phyloP scores from a whole-genome alignment of 2,329 filamentous ascomycete genomes.

The Microthyrium microscopicum region DNA sequence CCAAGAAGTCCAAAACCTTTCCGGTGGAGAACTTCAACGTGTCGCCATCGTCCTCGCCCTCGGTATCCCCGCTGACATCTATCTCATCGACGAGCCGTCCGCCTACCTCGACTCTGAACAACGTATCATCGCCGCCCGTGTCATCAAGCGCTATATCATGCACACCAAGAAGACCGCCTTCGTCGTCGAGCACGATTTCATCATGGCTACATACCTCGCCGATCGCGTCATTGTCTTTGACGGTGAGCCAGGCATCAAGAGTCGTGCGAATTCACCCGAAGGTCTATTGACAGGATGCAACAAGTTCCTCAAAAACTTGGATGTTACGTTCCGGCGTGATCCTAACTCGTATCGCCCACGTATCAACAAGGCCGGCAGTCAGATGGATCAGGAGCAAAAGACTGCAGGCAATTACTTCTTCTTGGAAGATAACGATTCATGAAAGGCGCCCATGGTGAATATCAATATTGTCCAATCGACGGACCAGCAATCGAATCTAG shows the following conservation, averaged over 20 bases:
- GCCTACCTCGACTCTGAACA: conserved; percentile 98
- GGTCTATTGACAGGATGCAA: conserved; percentile 93
- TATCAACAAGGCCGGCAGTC: conserved; percentile 94
- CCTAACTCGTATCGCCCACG: conserved; percentile 90
- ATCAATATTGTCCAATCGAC: conserved; percentile 6
- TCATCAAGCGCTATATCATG: conserved; percentile 99
- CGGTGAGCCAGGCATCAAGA: conserved; percentile 73
- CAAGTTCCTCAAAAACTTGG: conserved; percentile 84
- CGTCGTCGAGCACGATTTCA: conserved; percentile 99
- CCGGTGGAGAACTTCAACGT: conserved; percentile 97
- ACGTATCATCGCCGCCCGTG: conserved; percentile 89
- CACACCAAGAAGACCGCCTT: conserved; percentile 99
- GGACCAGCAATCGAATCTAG: conserved; percentile 11
- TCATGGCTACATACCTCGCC: conserved; percentile 72
- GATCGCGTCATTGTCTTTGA: conserved; percentile 99
- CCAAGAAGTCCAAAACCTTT: conserved; percentile 97
- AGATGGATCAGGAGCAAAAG: conserved; percentile 98
- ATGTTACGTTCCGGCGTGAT: conserved; percentile 97
- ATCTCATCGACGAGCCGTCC: conserved; percentile 93
- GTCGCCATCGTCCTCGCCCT: conserved; percentile 96
- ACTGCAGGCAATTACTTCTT: conserved; percentile 91
- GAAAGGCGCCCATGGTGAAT: conserved; percentile 42
- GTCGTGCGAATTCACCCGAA: conserved; percentile 79
- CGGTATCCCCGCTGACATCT: conserved; percentile 90
- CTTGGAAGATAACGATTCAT: conserved; percentile 70